phyloP scores from a whole-genome alignment of 2,329 filamentous ascomycete genomes.

The Aspergillus texensis region DNA sequence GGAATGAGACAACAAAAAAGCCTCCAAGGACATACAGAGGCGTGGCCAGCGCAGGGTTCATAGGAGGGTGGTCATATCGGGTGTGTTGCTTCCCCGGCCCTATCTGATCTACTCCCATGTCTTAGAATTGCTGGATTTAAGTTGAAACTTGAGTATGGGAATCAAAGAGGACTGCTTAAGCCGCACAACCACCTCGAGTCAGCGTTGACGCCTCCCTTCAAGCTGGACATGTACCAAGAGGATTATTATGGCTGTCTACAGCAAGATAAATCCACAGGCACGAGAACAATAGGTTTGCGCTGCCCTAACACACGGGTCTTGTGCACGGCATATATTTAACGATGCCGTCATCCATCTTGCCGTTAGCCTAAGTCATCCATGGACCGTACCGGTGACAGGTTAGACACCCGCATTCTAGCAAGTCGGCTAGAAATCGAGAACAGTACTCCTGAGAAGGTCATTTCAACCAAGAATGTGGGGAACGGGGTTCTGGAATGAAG shows the following conservation, averaged over 20 bases:
- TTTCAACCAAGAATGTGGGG: conserved; percentile 21
- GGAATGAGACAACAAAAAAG: conserved; percentile 26
- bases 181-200: conserved; percentile 3
- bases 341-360: conserved; percentile 23
- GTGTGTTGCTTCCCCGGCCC: conserved; percentile 27
- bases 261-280: neutral
- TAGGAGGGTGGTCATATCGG: conserved; percentile 28
- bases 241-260: neutral
- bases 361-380: neutral
- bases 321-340: neutral
- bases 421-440: neutral
- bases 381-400: neutral
- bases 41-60: conserved; percentile 36
- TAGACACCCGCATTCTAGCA: neutral
- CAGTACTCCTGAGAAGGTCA: neutral
- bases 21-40: conserved; percentile 34
- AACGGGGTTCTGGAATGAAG: conserved; percentile 16
- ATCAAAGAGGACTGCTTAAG: conserved; percentile 5
- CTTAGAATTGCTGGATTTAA: conserved; percentile 13
- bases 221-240: neutral
- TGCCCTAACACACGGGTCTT: conserved; percentile 7
- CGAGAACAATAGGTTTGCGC: conserved; percentile 7
- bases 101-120: conserved; percentile 36
- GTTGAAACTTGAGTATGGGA: neutral
- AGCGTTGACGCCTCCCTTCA: neutral